A percentile compares a stretch with the other conserved stretches of the same genome.
Conservation (phyloP, 305 asterid genomes). For the Salvia sclarea region DNA sequence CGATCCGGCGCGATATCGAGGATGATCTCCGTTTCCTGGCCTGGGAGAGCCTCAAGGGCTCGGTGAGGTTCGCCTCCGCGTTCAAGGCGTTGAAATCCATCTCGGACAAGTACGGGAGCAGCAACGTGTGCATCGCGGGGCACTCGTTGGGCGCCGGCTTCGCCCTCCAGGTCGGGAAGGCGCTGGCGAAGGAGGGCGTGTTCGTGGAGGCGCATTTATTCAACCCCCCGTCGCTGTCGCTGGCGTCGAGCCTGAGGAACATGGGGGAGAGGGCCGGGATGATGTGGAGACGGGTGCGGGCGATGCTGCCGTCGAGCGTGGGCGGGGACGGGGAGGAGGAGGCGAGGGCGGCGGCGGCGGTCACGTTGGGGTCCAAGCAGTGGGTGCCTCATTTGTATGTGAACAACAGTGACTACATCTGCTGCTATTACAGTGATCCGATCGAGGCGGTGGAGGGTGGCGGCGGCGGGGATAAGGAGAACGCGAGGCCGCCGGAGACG, state of each 20-base stretch:
- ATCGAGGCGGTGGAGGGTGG: conserved; percentile 37
- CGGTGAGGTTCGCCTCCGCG: conserved; percentile 67
- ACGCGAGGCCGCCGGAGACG: conserved; percentile 44
- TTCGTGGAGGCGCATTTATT: conserved; percentile 91
- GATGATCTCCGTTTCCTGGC: conserved; percentile 90
- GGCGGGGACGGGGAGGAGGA: conserved; percentile 30
- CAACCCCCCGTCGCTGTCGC: conserved; percentile 93
- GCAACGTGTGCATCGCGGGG: conserved; percentile 73
- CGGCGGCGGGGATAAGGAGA: conserved; percentile 59
- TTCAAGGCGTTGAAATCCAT: conserved; percentile 56
- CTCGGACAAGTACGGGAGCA: conserved; percentile 67
- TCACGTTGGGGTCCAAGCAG: conserved; percentile 51
- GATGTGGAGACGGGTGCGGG: conserved; percentile 66
- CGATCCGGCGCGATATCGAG: conserved; percentile 81
- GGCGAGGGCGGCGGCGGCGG: conserved; percentile 28
- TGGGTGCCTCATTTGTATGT: conserved; percentile 91
- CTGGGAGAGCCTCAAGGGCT: conserved; percentile 89
- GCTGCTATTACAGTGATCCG: conserved; percentile 80
- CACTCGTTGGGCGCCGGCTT: conserved; percentile 96
- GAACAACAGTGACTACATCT: conserved; percentile 85
- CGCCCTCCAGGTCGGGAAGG: conserved; percentile 93
- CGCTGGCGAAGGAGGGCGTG: conserved; percentile 80
- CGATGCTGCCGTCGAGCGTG: conserved; percentile 52
- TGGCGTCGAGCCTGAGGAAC: conserved; percentile 72
- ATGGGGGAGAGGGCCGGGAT: conserved; percentile 72